Evolutionary conservation across 768 basidiomycete species (phyloP).

Genomic region (Xanthoconium purpureum): DNA sequence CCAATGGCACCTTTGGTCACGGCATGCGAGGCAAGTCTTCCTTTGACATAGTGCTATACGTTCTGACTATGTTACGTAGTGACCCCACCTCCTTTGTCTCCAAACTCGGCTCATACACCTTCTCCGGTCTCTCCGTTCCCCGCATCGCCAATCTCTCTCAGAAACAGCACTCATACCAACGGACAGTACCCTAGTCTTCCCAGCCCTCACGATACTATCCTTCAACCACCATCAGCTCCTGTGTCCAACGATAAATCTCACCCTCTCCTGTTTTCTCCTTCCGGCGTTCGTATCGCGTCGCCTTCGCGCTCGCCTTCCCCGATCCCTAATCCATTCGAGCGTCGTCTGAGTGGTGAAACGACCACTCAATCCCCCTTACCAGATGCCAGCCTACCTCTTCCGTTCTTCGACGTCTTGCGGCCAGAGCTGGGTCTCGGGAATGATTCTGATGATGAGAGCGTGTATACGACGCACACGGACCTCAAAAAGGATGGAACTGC

Average conservation of each 20-base stretch:
- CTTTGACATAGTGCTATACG: background rate
- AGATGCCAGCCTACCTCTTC: conserved; percentile 36
- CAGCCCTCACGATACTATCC: conserved; percentile 17
- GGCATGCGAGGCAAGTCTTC: conserved; percentile 31
- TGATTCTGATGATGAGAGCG: conserved; percentile 34
- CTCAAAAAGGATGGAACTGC: conserved; percentile 14
- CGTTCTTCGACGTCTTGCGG: conserved; percentile 59
- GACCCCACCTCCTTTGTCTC: conserved; percentile 33
- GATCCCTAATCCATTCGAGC: conserved; percentile 87
- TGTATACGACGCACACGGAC: conserved; percentile 33
- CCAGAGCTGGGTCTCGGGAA: conserved; percentile 19
- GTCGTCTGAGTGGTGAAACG: conserved; percentile 81
- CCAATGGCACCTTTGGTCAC: conserved; percentile 33
- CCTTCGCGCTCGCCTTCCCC: conserved; percentile 32
- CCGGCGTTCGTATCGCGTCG: conserved; percentile 26
- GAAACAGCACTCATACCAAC: conserved; percentile 10
- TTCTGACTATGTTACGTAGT: conserved; percentile 21
- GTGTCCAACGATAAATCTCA: conserved; percentile 16
- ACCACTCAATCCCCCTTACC: conserved; percentile 23
- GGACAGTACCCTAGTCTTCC: conserved; percentile 19
- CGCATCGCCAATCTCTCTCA: conserved; percentile 23
- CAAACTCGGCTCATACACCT: conserved; percentile 30
- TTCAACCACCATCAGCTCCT: conserved; percentile 1
- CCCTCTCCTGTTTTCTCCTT: conserved; percentile 21
- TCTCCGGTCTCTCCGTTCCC: conserved; percentile 35